phyloP scores from a whole-genome alignment of 371 early-diverging fungal species.

The Synchytrium microbalum region DNA sequence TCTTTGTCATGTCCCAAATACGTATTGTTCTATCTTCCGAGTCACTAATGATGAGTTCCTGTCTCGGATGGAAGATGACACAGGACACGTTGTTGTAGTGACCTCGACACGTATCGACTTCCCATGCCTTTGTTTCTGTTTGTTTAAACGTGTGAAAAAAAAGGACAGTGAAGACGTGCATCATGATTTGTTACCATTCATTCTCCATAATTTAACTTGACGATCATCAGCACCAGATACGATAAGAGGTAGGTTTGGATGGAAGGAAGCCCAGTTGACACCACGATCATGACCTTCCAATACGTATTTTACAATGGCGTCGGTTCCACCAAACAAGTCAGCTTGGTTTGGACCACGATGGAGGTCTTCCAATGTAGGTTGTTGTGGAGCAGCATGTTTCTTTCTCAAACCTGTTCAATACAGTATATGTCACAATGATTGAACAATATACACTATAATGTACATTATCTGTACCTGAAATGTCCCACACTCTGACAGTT shows the following conservation, averaged over 20 bases:
- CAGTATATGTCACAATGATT: constrained; percentile 8
- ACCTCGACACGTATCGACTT: constrained; percentile 95
- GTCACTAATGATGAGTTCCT: constrained; percentile 85
- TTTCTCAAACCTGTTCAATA: constrained; percentile 60
- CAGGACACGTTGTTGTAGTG: constrained; percentile 97
- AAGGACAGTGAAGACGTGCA: background rate
- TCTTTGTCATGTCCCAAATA: constrained; percentile 93
- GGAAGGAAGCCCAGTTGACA: constrained; percentile 97
- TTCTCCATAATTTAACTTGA: constrained; percentile 97
- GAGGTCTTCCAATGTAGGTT: constrained; percentile 18
- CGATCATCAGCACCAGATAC: constrained; percentile 98
- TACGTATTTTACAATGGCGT: constrained; percentile 95
- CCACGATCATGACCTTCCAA: constrained; percentile 98
- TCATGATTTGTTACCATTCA: constrained; percentile 84
- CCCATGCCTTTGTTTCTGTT: constrained; percentile 89
- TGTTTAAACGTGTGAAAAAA: background rate
- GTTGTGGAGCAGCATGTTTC: constrained; percentile 53
- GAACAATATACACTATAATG: background rate
- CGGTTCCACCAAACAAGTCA: constrained; percentile 90
- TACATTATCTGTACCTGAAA: constrained; percentile 56
- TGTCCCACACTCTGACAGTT: constrained; percentile 98
- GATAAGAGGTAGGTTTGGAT: constrained; percentile 87
- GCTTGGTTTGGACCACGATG: constrained; percentile 43
- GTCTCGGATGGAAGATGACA: constrained; percentile 86
- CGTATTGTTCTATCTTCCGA: constrained; percentile 97